Percentiles rank a stretch among this genome's conserved stretches.
phyloP scores from a whole-genome alignment of 225 moss, liverwort and hornwort genomes.

The Rhytidiadelphus loreus region DNA sequence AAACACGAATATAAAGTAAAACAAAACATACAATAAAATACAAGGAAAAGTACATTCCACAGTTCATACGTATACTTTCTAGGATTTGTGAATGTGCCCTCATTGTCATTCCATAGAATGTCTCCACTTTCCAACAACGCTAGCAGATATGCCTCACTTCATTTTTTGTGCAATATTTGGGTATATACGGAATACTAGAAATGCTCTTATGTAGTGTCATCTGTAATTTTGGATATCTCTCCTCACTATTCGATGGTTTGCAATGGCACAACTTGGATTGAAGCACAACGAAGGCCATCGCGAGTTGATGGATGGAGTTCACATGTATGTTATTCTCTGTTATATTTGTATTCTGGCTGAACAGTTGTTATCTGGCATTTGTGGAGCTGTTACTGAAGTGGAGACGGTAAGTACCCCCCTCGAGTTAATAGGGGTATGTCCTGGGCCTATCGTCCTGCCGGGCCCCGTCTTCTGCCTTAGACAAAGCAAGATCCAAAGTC shows the following conservation, averaged over 20 bases:
- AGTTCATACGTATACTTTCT: too few relatives aligned
- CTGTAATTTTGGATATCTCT: neutral
- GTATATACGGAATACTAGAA: neutral
- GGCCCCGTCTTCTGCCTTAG: too few relatives aligned
- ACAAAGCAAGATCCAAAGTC: too few relatives aligned
- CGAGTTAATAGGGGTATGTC: too few relatives aligned
- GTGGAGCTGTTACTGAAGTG: neutral
- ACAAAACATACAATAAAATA: too few relatives aligned
- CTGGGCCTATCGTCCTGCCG: too few relatives aligned
- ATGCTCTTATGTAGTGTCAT: neutral
- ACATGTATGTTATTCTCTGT: conserved; percentile 36
- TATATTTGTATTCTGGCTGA: neutral
- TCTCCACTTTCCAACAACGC: too few relatives aligned
- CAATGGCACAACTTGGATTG: conserved; percentile 56
- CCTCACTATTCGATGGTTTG: neutral
- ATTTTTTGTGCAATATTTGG: neutral
- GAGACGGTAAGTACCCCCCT: too few relatives aligned
- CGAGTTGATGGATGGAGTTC: conserved; percentile 84
- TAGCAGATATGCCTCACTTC: neutral
- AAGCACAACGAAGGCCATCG: conserved; percentile 80
- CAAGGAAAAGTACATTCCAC: too few relatives aligned
- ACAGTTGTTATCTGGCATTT: neutral
- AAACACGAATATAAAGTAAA: too few relatives aligned
- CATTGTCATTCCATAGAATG: too few relatives aligned
- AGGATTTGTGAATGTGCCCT: too few relatives aligned